phyloP scores from a whole-genome alignment of 257 asterid genomes.

The Euphrasia confusa region DNA sequence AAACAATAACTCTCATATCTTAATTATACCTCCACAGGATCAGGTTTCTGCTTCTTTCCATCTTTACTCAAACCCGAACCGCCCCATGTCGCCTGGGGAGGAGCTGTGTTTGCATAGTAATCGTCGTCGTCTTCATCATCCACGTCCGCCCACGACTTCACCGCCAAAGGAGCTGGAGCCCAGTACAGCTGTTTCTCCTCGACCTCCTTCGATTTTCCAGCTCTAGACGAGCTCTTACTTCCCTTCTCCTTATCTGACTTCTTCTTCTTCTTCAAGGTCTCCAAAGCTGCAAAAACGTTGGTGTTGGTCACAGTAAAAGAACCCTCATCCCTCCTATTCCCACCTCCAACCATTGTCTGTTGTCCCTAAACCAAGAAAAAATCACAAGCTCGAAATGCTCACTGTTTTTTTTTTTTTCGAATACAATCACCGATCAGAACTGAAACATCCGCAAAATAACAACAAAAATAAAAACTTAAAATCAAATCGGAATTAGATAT shows the following conservation, averaged over 20 bases:
- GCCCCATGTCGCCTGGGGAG: constrained; percentile 58
- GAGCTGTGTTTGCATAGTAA: constrained; percentile 77
- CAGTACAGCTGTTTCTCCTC: constrained; percentile 52
- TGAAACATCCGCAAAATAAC: neutral
- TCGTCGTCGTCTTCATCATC: constrained; percentile 78
- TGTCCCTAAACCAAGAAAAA: neutral
- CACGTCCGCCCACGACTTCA: constrained; percentile 75
- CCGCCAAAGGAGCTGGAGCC: constrained; percentile 72
- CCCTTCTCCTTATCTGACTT: constrained; percentile 60
- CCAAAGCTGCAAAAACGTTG: constrained; percentile 80
- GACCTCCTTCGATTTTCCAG: constrained; percentile 33
- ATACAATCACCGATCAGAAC: neutral
- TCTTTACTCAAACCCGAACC: constrained; percentile 31
- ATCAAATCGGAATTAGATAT: neutral
- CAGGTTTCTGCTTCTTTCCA: constrained; percentile 33
- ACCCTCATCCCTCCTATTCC: constrained; percentile 61
- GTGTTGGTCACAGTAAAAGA: constrained; percentile 49
- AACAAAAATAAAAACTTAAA: neutral
- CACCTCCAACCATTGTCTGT: constrained; percentile 63
- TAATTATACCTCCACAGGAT: constrained; percentile 50
- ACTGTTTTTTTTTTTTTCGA: constrained; percentile 1
- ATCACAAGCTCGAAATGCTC: neutral
- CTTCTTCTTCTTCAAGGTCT: constrained; percentile 63
- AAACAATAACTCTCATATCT: constrained; percentile 1
- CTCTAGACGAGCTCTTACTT: constrained; percentile 31